These are phyloP conservation scores for Afroboletus lepidellus DNA, from an alignment of 1,284 basidiomycete species.

Conservation along the genomic window DNA sequence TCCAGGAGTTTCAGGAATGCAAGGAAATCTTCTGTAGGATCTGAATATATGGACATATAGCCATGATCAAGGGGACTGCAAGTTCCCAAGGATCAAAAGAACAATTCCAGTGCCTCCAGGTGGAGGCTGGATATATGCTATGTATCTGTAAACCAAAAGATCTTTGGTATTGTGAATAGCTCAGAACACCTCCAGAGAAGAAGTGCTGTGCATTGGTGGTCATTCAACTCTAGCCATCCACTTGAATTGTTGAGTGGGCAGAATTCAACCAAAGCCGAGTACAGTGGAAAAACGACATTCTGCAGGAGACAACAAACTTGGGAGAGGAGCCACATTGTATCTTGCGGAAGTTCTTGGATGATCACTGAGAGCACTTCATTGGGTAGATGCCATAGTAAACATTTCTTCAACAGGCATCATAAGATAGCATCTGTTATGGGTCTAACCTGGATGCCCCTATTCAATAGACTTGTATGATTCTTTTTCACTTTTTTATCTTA, in stretches of 20 bases:
- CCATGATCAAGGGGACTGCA: neutral
- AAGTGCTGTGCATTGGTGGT: neutral
- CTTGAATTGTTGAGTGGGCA: neutral
- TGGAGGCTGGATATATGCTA: neutral
- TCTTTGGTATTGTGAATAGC: neutral
- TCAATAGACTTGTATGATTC: no score
- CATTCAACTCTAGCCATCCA: neutral
- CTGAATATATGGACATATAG: neutral
- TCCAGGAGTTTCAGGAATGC: neutral
- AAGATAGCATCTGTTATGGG: neutral
- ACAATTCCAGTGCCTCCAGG: neutral
- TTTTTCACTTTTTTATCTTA: no score
- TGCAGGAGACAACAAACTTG: neutral
- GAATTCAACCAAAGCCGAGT: neutral
- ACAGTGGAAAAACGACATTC: neutral
- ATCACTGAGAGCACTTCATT: neutral
- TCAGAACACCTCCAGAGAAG: neutral
- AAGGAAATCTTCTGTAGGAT: neutral
- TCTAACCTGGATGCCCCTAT: no score
- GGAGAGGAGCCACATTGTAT: neutral
- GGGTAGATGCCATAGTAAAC: neutral
- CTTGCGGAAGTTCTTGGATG: neutral
- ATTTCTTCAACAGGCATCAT: neutral
- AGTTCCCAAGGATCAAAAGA: neutral
- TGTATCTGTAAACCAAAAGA: neutral